A percentile compares a stretch with the other conserved stretches of the same genome.
Conservation (phyloP, 805 yeast species). For the Candida arabinofermentans region DNA sequence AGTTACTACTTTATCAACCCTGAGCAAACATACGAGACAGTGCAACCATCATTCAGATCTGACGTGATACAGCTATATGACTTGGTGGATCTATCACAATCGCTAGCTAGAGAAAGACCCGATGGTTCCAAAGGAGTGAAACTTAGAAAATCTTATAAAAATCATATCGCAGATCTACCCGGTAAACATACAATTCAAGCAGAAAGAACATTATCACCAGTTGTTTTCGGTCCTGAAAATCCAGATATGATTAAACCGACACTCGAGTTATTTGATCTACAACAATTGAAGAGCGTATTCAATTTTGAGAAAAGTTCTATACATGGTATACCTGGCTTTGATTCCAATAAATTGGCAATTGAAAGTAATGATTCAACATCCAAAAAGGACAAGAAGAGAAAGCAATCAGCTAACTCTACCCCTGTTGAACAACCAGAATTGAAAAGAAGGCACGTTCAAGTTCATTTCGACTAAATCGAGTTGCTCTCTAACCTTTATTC, state of each 20-base stretch:
- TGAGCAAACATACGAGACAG: conserved; percentile 32
- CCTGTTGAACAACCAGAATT: conserved; percentile 21
- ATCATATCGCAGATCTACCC: conserved; percentile 82
- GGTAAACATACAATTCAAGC: conserved; percentile 72
- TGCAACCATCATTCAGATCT: conserved; percentile 66
- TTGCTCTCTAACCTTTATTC: not conserved
- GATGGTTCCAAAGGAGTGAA: conserved; percentile 92
- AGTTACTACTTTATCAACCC: conserved; percentile 31
- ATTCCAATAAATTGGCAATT: conserved; percentile 61
- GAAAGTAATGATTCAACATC: conserved; percentile 33
- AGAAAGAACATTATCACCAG: conserved; percentile 35
- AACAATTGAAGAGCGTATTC: conserved; percentile 45
- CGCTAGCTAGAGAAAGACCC: conserved; percentile 82
- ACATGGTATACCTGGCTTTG: conserved; percentile 76
- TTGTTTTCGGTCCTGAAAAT: conserved; percentile 37
- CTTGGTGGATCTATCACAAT: conserved; percentile 60
- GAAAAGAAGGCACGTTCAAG: conserved; percentile 32
- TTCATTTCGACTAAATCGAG: conserved; percentile 27
- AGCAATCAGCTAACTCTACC: conserved; percentile 16
- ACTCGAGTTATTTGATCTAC: conserved; percentile 46
- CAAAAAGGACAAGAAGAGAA: conserved; percentile 28
- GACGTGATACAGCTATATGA: conserved; percentile 70
- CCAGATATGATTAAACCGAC: conserved; percentile 34
- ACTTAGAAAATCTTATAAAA: conserved; percentile 89
- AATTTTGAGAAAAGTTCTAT: conserved; percentile 61